Percentiles rank a stretch among this genome's conserved stretches.
These are phyloP conservation scores for Sporothrix mexicana DNA, from an alignment of 2,329 filamentous ascomycete species.

Conservation along the genomic window DNA sequence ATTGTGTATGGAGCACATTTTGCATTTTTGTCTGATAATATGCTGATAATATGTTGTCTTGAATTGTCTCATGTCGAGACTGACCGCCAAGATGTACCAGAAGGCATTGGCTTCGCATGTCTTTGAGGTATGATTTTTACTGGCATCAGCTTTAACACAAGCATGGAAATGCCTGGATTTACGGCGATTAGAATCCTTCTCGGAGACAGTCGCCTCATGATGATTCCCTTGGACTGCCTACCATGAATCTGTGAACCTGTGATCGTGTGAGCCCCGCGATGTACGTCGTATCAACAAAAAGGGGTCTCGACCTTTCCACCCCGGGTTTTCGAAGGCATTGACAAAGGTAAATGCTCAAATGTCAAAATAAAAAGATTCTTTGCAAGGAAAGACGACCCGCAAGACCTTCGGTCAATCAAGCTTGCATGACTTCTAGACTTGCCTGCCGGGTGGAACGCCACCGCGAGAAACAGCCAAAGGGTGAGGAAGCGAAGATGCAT, in stretches of 20 bases:
- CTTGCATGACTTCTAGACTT: conserved; percentile 11
- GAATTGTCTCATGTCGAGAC: not conserved
- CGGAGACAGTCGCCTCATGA: not conserved
- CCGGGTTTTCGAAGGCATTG: conserved; percentile 15
- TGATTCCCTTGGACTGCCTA: not conserved
- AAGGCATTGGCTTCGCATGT: not conserved
- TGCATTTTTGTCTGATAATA: no score
- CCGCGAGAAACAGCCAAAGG: not conserved
- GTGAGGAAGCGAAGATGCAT: not conserved
- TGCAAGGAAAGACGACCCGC: not conserved
- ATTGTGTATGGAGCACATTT: not conserved
- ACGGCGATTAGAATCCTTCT: conserved; percentile 15
- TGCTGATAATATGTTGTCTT: not conserved
- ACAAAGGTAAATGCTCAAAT: not conserved
- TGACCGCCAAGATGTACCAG: not conserved
- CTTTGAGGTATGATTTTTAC: not conserved
- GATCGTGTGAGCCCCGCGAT: not conserved
- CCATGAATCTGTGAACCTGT: no score
- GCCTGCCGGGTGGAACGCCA: not conserved
- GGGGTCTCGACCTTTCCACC: not conserved
- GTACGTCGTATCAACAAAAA: not conserved
- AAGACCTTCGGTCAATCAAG: not conserved
- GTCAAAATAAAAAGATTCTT: conserved; percentile 8
- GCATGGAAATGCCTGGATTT: not conserved
- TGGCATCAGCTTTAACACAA: not conserved